Base-by-base conservation (phyloP, 148 eudicot species). In the Diospyros lotus region DNA sequence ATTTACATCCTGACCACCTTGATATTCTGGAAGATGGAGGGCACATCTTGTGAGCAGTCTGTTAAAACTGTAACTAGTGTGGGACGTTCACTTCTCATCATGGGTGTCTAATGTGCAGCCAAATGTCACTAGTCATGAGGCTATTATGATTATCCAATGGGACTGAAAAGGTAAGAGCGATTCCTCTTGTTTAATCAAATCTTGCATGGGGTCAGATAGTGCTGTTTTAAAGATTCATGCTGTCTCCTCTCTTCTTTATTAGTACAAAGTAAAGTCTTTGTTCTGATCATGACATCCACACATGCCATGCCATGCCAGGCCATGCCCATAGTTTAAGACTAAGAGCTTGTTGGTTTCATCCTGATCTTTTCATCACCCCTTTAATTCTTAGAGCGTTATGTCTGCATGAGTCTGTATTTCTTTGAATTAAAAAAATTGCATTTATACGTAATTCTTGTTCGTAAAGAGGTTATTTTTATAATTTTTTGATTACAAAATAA, bases 191-290 rank as follows among this genome's bases (percentile, higher is more conserved):
- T 75, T 66, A 74, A 74, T 74, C 64, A 65, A 65, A 74, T 63
- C 63, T 55, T 51, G 63, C 71, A 74, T 74, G 70, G 70, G 77
- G 77, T 65, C 77, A 74, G 48, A 7, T 65, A 74, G 64, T 64
- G 71, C 63, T 74, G 42, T 74, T 74, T 74, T 58, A 28, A 48
- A 74, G 70, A 74, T 74, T 64, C 77, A 74, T 64, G 60, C 4
- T 74, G 77, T 74, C 68, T 71, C 71, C 71, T 69, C 58, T 45
- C 51, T 18, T 60, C 55, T 66, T 28, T 28, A 28, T 28, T 28
- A 28, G 28, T 28, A 28, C 0, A 43, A 40, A 74, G 70, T 64
- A 43, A 40, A 74, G 70, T 64, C 76, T 73, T 53, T 46, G 12
- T 3, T n/a, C 68, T 65, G 70, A 74, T 74, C 14, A 74, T 74